phyloP scores from a whole-genome alignment of 371 early-diverging fungal genomes.

The Syncephalis plumigaleata region DNA sequence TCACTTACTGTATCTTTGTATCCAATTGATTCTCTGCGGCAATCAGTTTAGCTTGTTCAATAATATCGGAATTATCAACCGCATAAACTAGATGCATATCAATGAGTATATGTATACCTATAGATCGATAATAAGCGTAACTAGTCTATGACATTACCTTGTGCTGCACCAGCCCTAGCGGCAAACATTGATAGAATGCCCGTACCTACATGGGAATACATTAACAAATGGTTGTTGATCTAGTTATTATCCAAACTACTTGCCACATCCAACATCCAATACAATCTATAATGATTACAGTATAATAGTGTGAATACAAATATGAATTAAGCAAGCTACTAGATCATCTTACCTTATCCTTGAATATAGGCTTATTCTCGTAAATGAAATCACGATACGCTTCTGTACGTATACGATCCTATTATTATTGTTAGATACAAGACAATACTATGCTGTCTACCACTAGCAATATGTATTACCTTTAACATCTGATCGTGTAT shows the following conservation, averaged over 20 bases:
- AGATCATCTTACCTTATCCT: slow-evolving; percentile 38
- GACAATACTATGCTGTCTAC: neutral
- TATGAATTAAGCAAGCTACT: neutral
- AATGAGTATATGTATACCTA: slow-evolving; percentile 1
- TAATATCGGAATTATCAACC: slow-evolving; percentile 73
- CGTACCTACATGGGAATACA: slow-evolving; percentile 17
- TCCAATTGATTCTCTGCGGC: slow-evolving; percentile 62
- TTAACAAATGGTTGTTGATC: neutral
- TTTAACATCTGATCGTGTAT: slow-evolving; percentile 46
- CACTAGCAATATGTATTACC: slow-evolving; percentile 6
- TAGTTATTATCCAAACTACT: no score
- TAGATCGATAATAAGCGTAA: no score
- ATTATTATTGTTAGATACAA: neutral
- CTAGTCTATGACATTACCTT: slow-evolving; percentile 2
- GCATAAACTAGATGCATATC: slow-evolving; percentile 34
- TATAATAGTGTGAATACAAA: no score
- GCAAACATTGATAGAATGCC: slow-evolving; percentile 68
- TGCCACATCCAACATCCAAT: slow-evolving; percentile 60
- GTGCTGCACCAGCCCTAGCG: slow-evolving; percentile 49
- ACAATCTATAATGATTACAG: slow-evolving; percentile 16
- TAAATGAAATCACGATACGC: slow-evolving; percentile 66
- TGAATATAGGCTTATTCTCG: slow-evolving; percentile 68
- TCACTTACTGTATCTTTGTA: slow-evolving; percentile 34
- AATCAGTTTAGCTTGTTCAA: slow-evolving; percentile 61
- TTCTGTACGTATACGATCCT: slow-evolving; percentile 68